Conservation (phyloP, 2,329 filamentous ascomycete species). For the Neoscytalidium dimidiatum region DNA sequence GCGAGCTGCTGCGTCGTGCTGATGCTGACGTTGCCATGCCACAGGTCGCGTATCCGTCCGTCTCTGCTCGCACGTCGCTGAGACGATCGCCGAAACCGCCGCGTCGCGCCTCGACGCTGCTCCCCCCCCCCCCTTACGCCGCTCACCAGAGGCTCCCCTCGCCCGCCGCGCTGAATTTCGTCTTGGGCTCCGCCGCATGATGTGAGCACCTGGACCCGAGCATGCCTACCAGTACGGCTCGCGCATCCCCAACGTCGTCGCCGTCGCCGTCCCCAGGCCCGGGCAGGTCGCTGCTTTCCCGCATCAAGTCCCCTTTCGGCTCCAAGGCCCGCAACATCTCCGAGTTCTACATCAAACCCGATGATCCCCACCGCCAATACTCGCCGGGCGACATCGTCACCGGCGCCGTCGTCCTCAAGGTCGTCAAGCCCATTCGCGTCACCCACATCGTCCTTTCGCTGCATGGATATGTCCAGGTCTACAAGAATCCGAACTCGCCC, state of each 20-base stretch:
- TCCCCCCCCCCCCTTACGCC: not conserved
- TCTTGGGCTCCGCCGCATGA: conserved; percentile 17
- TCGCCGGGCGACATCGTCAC: conserved; percentile 72
- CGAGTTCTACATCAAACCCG: conserved; percentile 76
- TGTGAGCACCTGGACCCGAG: conserved; percentile 20
- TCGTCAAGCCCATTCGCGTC: conserved; percentile 73
- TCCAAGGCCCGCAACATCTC: conserved; percentile 64
- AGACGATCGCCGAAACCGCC: conserved; percentile 6
- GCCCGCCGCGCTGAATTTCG: not conserved
- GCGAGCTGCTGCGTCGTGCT: no score
- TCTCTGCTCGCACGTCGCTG: not conserved
- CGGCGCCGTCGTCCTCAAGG: conserved; percentile 71
- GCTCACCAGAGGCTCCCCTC: not conserved
- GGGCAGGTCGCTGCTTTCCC: conserved; percentile 49
- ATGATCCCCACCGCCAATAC: conserved; percentile 78
- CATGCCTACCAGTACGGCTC: conserved; percentile 22
- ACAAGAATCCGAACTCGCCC: conserved; percentile 67
- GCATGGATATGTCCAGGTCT: conserved; percentile 78
- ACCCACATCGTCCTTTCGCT: conserved; percentile 79
- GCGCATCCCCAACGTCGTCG: conserved; percentile 11
- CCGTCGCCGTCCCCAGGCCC: conserved; percentile 12
- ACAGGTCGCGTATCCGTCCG: not conserved
- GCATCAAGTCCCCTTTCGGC: conserved; percentile 58
- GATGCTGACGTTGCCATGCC: conserved; percentile 12
- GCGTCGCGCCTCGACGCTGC: conserved; percentile 1